Evolutionary conservation across 441 rosid species (phyloP).

Genomic region (Kokia cookei): DNA sequence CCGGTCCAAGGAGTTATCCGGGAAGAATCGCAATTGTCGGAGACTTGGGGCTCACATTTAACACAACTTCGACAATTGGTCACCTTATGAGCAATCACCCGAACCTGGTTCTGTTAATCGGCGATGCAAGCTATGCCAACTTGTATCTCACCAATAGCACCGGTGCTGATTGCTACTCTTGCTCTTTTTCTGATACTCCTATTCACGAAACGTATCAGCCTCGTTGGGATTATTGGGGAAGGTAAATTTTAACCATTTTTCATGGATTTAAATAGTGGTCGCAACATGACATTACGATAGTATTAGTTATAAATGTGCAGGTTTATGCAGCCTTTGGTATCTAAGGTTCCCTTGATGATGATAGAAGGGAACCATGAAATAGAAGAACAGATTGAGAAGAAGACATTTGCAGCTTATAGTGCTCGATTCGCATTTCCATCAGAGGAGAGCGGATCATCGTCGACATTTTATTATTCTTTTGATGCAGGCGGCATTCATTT

Average conservation of each 20-base stretch:
- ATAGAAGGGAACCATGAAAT: constrained; percentile 40
- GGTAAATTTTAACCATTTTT: constrained; percentile 26
- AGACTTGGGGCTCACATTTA: constrained; percentile 75
- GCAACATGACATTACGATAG: background rate
- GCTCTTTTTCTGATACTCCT: constrained; percentile 30
- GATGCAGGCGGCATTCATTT: constrained; percentile 41
- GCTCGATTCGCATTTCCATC: constrained; percentile 40
- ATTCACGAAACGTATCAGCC: constrained; percentile 75
- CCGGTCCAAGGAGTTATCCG: constrained; percentile 49
- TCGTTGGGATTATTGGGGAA: constrained; percentile 96
- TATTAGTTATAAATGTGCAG: constrained; percentile 1
- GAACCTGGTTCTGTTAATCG: constrained; percentile 64
- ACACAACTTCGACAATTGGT: constrained; percentile 50
- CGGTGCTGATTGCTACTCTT: constrained; percentile 47
- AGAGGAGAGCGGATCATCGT: constrained; percentile 24
- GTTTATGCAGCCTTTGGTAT: constrained; percentile 30
- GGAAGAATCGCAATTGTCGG: constrained; percentile 58
- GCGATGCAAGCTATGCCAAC: constrained; percentile 73
- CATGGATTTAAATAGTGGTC: background rate
- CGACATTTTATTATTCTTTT: constrained; percentile 36
- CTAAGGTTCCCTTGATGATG: constrained; percentile 35
- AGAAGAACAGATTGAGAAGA: constrained; percentile 28
- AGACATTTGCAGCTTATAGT: constrained; percentile 28
- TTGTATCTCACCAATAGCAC: constrained; percentile 68
- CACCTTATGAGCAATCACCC: constrained; percentile 57